Evolutionary conservation across 1,284 basidiomycete species (phyloP).

Genomic region (Boletellus deceptivus): DNA sequence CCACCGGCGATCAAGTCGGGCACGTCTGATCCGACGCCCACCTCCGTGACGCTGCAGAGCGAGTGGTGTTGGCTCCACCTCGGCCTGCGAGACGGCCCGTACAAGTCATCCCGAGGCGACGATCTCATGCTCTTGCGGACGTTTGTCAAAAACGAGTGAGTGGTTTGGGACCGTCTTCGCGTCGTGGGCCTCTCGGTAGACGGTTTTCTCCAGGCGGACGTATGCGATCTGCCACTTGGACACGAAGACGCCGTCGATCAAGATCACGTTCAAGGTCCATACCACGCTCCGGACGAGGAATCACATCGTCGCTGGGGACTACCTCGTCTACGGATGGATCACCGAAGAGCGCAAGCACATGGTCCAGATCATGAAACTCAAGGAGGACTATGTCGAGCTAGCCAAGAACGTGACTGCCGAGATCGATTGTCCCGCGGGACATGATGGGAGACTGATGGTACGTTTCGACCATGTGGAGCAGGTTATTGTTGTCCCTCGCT

Average conservation of each 20-base stretch:
- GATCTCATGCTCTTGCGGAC: slow-evolving; percentile 29
- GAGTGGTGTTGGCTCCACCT: slow-evolving; percentile 29
- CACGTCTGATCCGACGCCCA: neutral
- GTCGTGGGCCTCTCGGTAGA: neutral
- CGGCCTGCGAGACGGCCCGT: slow-evolving; percentile 24
- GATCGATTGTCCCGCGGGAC: slow-evolving; percentile 29
- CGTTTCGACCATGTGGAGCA: neutral
- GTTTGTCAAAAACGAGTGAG: slow-evolving; percentile 28
- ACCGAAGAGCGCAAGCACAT: slow-evolving; percentile 30
- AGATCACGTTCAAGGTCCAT: slow-evolving; percentile 27
- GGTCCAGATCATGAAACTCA: slow-evolving; percentile 31
- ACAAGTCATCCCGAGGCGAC: slow-evolving; percentile 33
- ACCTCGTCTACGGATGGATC: slow-evolving; percentile 32
- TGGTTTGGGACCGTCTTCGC: neutral
- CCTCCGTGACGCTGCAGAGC: slow-evolving; percentile 28
- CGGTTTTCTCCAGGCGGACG: slow-evolving; percentile 13
- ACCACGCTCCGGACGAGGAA: slow-evolving; percentile 20
- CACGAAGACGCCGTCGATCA: slow-evolving; percentile 28
- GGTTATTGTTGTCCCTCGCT: neutral
- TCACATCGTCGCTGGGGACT: slow-evolving; percentile 29
- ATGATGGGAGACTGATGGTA: slow-evolving; percentile 30
- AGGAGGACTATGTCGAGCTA: slow-evolving; percentile 22
- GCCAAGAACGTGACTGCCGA: slow-evolving; percentile 24
- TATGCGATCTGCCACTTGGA: slow-evolving; percentile 31
- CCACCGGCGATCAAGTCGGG: slow-evolving; percentile 10